Evolutionary conservation across 148 eudicot genomes (phyloP).

Genomic region (Rhododendron vialii): DNA sequence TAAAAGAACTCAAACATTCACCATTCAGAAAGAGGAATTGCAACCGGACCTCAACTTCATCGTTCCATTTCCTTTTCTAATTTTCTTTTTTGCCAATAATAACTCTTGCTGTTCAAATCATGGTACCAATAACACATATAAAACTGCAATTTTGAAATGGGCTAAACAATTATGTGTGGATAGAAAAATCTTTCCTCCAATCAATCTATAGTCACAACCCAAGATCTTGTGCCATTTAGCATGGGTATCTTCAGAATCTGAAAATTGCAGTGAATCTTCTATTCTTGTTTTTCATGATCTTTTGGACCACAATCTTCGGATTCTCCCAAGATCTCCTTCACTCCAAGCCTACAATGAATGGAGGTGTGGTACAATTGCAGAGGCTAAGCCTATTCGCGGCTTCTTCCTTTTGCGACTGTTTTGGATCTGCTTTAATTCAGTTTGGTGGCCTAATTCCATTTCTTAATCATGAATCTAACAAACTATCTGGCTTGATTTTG

Average conservation of each 20-base stretch:
- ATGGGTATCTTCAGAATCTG: neutral
- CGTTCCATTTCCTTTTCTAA: neutral
- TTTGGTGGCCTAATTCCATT: neutral
- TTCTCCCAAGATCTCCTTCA: neutral
- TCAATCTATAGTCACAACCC: neutral
- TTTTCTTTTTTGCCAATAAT: neutral
- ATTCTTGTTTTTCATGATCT: neutral
- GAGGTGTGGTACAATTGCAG: neutral
- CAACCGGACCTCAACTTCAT: neutral
- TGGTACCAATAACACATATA: neutral
- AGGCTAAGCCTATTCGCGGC: neutral
- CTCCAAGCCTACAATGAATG: neutral
- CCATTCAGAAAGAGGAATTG: neutral
- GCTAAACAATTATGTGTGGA: neutral
- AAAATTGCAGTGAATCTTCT: neutral
- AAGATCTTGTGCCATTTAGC: neutral
- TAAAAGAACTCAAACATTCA: neutral
- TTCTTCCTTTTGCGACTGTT: neutral
- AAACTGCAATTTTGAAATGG: neutral
- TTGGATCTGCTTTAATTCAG: neutral
- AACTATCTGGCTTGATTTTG: neutral
- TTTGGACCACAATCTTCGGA: neutral
- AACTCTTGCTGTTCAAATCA: neutral
- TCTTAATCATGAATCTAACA: neutral
- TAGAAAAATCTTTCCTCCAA: neutral